Evolutionary conservation across 2,329 filamentous ascomycete genomes (phyloP), one percentile per base, ranked within the genome.

Genomic region (Triangularia verruculosa): DNA sequence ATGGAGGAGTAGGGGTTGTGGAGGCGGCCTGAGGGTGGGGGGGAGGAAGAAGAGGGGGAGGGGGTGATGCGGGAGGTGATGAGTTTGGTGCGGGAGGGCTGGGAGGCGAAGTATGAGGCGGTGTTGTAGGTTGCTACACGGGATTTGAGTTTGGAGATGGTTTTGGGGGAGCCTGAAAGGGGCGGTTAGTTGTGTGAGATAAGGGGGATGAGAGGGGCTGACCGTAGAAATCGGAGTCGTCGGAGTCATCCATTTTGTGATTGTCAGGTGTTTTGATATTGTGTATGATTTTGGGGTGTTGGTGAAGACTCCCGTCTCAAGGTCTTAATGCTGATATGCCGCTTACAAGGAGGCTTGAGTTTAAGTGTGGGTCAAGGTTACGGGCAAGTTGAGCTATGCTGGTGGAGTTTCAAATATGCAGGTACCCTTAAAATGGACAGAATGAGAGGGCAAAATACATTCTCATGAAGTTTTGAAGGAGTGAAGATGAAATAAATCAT

Each of bases 1-100:
- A 80, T 30, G 32, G 83, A 85, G 62, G 85, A 80, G 68, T 86
- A 87, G 1, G 82, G 81, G 71, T 91, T 90, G 75, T 86, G 81
- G 2, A 84, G 74, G 25, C 73, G 64, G n/a, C 56, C 39, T 27
- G 61, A 8, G 30, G 25, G 13, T 54, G 30, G n/a, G 27, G 30
- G 58, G 61, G 27, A 61, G 15, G 17, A n/a, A 34, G 43, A 17
- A 61, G 25, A 12, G 32, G 13, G 61, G 60, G 24, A 62, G 30
- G 8, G 61, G 62, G 22, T 25, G 9, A 24, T 15, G 47, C 52
- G 63, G 27, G 30, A 51, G 28, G 17, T 34, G 25, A 55, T 20
- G 47, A 12, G 25, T 9, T 47, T 47, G 59, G 5, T 39, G 59
- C 60, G 63, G 6, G 54, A 27, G 62, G 75, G 22, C 43, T 61